Base-by-base conservation (phyloP, 441 rosid species). In the Macaranga tanarius region DNA sequence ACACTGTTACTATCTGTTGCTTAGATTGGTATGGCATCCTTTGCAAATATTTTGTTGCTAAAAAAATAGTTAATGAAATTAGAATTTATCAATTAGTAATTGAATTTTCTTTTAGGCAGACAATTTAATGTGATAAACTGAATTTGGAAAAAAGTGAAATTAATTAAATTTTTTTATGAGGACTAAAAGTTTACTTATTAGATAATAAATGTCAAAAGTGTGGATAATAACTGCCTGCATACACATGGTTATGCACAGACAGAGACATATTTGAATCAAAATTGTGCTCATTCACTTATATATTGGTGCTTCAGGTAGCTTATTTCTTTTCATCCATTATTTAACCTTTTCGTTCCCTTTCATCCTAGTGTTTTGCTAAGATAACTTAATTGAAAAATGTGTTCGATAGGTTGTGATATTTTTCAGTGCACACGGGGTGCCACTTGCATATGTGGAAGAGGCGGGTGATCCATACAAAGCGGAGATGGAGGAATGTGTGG, bases 391-490 rank as follows among this genome's bases (percentile, higher is more conserved):
- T 54, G 64, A n/a, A 73, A 17, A 69, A 66, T 81, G 60, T 77
- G 65, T 80, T 69, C 74, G 78, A 75, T 82, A 95, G 99, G 99
- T 88, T 78, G 86, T 91, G 75, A 91, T 95, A 85, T 95, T 91
- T 86, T 95, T 95, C 82, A 95, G 99, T 76, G 99, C 99, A 17
- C 99, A 95, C 70, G 99, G 99, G 51, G 99, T 95, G 85, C 99
- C 99, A 40, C 93, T 95, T 79, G 97, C 99, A 57, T 95, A 95
- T 73, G 99, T 95, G 67, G 97, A 95, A 85, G 96, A 92, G 84
- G 98, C 99, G 55, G 99, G 99, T 69, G 99, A 95, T 81, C 99
- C 99, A n/a, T 95, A 95, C 88, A 92, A 92, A 86, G 98, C 97
- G 55, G 99, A 95, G 85, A 95, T 92, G 99, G 99, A 92, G 78